phyloP scores from a whole-genome alignment of 345 rosid genomes.

The Firmiana major region DNA sequence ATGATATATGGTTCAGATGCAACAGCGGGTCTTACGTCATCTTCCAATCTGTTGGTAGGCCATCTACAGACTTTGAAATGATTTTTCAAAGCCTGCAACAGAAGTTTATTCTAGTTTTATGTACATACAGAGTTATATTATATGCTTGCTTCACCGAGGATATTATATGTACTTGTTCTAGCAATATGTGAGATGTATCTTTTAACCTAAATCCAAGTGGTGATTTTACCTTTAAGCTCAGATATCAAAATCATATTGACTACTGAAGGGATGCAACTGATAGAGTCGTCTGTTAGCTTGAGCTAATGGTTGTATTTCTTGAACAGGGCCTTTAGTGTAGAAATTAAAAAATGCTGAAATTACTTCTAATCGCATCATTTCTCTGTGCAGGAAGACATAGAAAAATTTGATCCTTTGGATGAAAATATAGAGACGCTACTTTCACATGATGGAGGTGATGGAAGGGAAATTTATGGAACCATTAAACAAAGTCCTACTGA shows the following conservation, averaged over 20 bases:
- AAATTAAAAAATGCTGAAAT: not conserved
- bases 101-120: not conserved
- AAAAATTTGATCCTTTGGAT: conserved; percentile 51
- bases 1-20: conserved; percentile 43
- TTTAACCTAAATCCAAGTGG: not conserved
- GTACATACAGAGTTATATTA: not conserved
- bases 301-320: not conserved
- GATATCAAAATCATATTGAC: not conserved
- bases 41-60: conserved; percentile 50
- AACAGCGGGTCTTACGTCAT: conserved; percentile 41
- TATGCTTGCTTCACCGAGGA: not conserved
- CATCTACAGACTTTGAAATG: not conserved
- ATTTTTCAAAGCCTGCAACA: not conserved
- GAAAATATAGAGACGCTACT: conserved; percentile 56
- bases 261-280: not conserved
- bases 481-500: conserved; percentile 41
- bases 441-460: conserved; percentile 47
- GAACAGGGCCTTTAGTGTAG: not conserved
- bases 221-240: not conserved
- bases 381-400: conserved; percentile 58
- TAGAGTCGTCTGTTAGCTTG: not conserved
- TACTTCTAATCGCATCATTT: conserved; percentile 16
- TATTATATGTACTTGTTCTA: not conserved
- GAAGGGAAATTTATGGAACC: conserved; percentile 42
- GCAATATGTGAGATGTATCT: not conserved